phyloP scores from a whole-genome alignment of 1,284 basidiomycete species.

The Laetiporus sulphureus region DNA sequence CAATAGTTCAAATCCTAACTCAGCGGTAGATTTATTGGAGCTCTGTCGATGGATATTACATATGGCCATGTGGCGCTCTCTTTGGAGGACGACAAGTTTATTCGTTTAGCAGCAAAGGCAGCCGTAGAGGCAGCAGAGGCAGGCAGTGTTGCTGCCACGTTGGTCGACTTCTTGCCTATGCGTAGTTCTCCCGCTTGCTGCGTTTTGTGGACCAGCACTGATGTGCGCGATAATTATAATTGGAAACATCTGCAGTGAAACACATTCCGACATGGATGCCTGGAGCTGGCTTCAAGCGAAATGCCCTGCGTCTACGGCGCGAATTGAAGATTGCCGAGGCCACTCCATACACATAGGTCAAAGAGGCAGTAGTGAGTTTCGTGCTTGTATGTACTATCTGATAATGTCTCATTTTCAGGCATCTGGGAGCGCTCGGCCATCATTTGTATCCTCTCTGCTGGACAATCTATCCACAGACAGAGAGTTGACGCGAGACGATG shows the following conservation, averaged over 20 bases:
- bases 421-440: constrained; percentile 42
- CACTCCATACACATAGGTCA: constrained; percentile 41
- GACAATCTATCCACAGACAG: constrained; percentile 18
- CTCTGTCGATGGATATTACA: constrained; percentile 19
- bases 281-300: constrained; percentile 46
- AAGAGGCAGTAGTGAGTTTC: constrained; percentile 35
- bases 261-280: constrained; percentile 51
- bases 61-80: constrained; percentile 23
- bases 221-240: constrained; percentile 25
- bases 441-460: constrained; percentile 44
- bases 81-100: constrained; percentile 20
- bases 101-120: constrained; percentile 36
- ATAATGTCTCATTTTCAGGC: constrained; percentile 11
- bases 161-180: constrained; percentile 51
- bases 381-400: not conserved
- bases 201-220: no score
- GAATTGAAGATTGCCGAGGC: no score
- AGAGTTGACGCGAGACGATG: constrained; percentile 26
- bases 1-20: no score
- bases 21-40: constrained; percentile 18
- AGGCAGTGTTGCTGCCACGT: constrained; percentile 42
- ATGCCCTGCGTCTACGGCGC: constrained; percentile 27
- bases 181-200: no score
- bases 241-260: constrained; percentile 23
- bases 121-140: constrained; percentile 39